These are phyloP conservation scores for Allantophomopsis cytisporea DNA, from an alignment of 2,329 filamentous ascomycete genomes.

Conservation along the genomic window DNA sequence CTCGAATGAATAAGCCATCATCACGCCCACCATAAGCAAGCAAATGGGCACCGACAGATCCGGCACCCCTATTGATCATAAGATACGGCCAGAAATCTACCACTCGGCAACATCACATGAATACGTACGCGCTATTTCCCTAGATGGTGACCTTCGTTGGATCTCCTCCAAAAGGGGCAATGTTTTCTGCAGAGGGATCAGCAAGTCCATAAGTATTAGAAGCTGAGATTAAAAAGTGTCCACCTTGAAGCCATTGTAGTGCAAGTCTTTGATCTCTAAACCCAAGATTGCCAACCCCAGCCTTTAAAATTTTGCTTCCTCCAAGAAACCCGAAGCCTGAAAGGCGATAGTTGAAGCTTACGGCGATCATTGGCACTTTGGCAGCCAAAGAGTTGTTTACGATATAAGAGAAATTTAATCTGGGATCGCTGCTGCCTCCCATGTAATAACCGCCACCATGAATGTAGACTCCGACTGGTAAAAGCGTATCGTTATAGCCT, in stretches of 20 bases:
- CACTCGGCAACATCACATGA: too few relatives aligned
- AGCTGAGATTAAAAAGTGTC: neutral
- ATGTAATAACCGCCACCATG: constrained; percentile 1
- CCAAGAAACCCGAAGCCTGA: constrained; percentile 1
- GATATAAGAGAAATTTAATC: constrained; percentile 1
- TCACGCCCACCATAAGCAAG: neutral
- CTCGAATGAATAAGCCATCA: neutral
- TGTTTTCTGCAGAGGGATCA: constrained; percentile 16
- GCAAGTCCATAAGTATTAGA: neutral
- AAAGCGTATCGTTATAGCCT: too few relatives aligned
- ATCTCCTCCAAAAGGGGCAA: constrained; percentile 23
- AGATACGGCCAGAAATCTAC: too few relatives aligned
- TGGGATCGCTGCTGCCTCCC: neutral
- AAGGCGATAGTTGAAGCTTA: constrained; percentile 2
- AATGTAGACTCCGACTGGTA: constrained; percentile 1
- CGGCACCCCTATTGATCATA: too few relatives aligned
- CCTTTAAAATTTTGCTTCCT: neutral
- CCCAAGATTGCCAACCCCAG: neutral
- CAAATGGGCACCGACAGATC: neutral
- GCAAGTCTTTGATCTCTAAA: neutral
- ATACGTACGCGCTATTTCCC: constrained; percentile 16
- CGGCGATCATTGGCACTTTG: neutral
- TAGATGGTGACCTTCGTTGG: constrained; percentile 21
- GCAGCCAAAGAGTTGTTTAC: neutral
- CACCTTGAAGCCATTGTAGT: neutral